Percentiles rank a stretch among this genome's conserved stretches.
Evolutionary conservation across 352 stramenopile species (phyloP).

Genomic region (Globisporangium solare): DNA sequence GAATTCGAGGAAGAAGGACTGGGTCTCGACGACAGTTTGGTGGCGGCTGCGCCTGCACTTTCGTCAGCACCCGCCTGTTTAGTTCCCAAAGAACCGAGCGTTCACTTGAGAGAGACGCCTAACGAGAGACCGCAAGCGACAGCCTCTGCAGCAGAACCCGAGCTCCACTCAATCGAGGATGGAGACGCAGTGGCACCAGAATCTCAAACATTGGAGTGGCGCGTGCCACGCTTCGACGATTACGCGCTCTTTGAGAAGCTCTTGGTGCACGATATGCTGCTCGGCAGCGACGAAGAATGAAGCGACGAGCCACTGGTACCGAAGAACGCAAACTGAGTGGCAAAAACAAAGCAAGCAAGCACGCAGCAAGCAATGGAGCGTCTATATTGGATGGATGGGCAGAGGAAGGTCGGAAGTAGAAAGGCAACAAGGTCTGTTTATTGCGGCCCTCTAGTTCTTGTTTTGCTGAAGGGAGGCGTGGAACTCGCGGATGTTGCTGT

Average conservation of each 20-base stretch:
- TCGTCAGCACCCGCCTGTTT: background rate
- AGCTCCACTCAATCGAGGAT: background rate
- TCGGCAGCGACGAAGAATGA: constrained; percentile 24
- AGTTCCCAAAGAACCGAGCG: background rate
- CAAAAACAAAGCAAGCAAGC: background rate
- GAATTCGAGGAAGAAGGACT: constrained; percentile 64
- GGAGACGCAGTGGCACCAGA: too few relatives aligned
- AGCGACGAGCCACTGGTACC: background rate
- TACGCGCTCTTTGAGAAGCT: constrained; percentile 12
- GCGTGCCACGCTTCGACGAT: constrained; percentile 18
- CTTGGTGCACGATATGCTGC: constrained; percentile 22
- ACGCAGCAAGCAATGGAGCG: background rate
- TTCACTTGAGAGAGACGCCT: too few relatives aligned
- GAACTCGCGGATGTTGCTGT: constrained; percentile 48
- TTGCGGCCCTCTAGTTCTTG: constrained; percentile 17
- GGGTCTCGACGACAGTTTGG: background rate
- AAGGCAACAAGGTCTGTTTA: background rate
- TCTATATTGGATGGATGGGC: background rate
- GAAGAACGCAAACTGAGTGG: background rate
- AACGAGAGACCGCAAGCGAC: too few relatives aligned
- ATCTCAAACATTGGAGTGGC: constrained; percentile 12
- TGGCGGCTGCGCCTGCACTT: background rate
- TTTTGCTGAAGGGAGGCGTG: constrained; percentile 46
- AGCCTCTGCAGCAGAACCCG: background rate
- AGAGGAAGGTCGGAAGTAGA: background rate